A percentile compares a stretch with the other conserved stretches of the same genome.
phyloP scores from a whole-genome alignment of 495 filamentous ascomycete species.

The Venustampulla echinocandica region DNA sequence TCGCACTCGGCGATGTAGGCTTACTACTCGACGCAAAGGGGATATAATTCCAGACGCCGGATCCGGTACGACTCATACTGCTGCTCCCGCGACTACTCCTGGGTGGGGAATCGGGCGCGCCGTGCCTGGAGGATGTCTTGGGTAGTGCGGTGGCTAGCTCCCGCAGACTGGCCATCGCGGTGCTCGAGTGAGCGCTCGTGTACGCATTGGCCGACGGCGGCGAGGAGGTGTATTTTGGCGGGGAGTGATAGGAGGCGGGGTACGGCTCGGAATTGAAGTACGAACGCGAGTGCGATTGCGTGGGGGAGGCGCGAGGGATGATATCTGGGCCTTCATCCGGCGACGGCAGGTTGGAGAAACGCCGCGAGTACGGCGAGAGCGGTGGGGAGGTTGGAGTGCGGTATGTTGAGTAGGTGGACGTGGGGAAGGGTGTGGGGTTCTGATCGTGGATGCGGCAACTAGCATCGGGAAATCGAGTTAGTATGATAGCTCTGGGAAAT shows the following conservation, averaged over 20 bases:
- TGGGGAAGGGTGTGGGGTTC: conserved; percentile 6
- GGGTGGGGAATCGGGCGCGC: conserved; percentile 9
- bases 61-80: conserved; percentile 7
- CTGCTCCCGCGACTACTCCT: conserved; percentile 6
- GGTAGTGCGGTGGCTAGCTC: conserved; percentile 20
- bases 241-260: conserved; percentile 13
- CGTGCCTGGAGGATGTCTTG: background rate
- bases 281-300: conserved; percentile 21
- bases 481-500: background rate
- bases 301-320: conserved; percentile 23
- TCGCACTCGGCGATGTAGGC: conserved; percentile 11
- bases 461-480: conserved; percentile 1
- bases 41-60: conserved; percentile 20
- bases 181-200: no score
- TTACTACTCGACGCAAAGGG: conserved; percentile 14
- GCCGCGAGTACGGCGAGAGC: conserved; percentile 13
- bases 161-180: conserved; percentile 16
- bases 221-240: background rate
- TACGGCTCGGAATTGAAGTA: conserved; percentile 22
- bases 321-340: conserved; percentile 23
- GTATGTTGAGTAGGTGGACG: conserved; percentile 5
- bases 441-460: conserved; percentile 24
- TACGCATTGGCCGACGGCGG: background rate
- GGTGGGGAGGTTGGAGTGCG: conserved; percentile 16
- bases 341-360: conserved; percentile 2